phyloP scores from a whole-genome alignment of 495 filamentous ascomycete species.

The Podospora fimiseda region DNA sequence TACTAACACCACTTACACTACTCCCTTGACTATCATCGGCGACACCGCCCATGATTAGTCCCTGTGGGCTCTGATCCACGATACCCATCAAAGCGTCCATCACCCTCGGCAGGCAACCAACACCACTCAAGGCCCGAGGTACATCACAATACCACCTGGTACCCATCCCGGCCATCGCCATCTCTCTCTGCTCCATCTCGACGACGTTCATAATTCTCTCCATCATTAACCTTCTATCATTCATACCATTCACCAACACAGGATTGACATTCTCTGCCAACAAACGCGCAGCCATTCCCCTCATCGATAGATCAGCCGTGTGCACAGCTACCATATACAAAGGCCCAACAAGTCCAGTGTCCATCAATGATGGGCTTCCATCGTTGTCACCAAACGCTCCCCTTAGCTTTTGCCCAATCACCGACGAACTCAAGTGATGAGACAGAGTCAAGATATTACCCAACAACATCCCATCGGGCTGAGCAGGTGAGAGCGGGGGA shows the following conservation, averaged over 20 bases:
- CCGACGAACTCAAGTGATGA: neutral
- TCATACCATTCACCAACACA: neutral
- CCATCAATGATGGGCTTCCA: conserved; percentile 2
- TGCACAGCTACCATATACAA: conserved; percentile 15
- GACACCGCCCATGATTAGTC: neutral
- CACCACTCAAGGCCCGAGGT: no score
- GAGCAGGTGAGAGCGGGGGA: neutral
- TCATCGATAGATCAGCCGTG: neutral
- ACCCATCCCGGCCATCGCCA: neutral
- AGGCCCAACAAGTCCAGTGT: conserved; percentile 17
- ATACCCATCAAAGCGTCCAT: neutral
- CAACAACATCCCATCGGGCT: neutral
- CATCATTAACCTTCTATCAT: neutral
- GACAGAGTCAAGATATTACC: neutral
- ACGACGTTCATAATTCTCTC: neutral
- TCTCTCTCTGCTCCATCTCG: neutral
- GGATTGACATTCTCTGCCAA: neutral
- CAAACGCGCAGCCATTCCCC: neutral
- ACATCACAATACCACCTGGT: no score
- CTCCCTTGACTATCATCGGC: no score
- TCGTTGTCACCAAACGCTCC: neutral
- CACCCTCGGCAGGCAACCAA: neutral
- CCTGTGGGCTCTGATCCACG: neutral
- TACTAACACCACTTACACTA: no score
- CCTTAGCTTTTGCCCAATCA: neutral